Percentiles rank a stretch among this genome's conserved stretches.
Conservation (phyloP, 2,329 filamentous ascomycete genomes). For the Fusarium phyllophilum region DNA sequence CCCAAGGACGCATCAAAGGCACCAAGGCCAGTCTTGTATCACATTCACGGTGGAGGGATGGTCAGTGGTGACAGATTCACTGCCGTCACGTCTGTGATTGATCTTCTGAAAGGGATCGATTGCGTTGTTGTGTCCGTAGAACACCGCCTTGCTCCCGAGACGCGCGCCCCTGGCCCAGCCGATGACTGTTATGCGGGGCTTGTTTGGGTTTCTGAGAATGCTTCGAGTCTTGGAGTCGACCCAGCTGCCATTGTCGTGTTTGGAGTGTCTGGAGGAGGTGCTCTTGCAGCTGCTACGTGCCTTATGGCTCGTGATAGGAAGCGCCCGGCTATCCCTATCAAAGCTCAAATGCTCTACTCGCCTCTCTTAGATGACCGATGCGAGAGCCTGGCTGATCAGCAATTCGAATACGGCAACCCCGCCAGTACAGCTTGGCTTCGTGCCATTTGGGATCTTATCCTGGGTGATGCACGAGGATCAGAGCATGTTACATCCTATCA, state of each 20-base stretch:
- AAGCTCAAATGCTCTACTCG: constrained; percentile 9
- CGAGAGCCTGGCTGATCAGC: constrained; percentile 1
- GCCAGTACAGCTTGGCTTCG: constrained; percentile 1
- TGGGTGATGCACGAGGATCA: background rate
- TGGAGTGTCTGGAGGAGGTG: constrained; percentile 2
- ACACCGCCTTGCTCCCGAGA: constrained; percentile 4
- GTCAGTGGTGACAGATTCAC: background rate
- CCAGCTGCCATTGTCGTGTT: background rate
- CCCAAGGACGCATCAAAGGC: background rate
- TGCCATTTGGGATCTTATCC: constrained; percentile 7
- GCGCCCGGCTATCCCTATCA: background rate
- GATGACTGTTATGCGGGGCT: constrained; percentile 5
- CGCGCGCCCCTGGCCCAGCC: background rate
- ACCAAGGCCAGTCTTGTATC: background rate
- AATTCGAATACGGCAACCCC: constrained; percentile 9
- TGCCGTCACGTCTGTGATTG: background rate
- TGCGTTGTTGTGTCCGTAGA: constrained; percentile 1
- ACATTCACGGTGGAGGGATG: constrained; percentile 8
- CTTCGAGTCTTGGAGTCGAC: background rate
- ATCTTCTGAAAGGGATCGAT: background rate
- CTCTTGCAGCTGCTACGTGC: constrained; percentile 1
- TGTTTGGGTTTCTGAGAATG: background rate
- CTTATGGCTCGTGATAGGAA: constrained; percentile 9
- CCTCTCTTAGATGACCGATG: constrained; percentile 8
- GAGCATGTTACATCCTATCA: background rate